Base-by-base conservation (phyloP, 306 rosid species). In the Hippophae rhamnoides region DNA sequence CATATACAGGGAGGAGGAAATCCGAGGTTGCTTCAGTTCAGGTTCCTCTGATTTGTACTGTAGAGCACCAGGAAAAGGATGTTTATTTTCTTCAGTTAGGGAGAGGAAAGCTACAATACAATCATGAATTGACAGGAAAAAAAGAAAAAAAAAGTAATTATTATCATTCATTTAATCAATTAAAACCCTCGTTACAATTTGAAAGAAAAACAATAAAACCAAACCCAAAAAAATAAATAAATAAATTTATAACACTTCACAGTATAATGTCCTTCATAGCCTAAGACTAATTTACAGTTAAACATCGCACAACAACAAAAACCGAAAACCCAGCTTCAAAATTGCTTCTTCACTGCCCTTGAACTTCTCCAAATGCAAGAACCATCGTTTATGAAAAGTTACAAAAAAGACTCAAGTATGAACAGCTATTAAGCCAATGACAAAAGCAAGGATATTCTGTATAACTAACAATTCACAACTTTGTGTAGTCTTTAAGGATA, bases 151-250 rank as follows among this genome's bases (percentile, higher is more conserved):
- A 69, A 67, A 18, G 57, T 61, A 57, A 50, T 57, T 68, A 68
- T 64, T 77, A 72, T 61, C 66, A 74, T 66, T 72, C 54, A 82
- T 67, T 67, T 76, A 79, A 70, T 72, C 63, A 57, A 47, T 70
- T 27, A 12, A 65, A 65, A 43, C 13, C 70, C 54, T 70, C 56
- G 57, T 66, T 82, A 78, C 87, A 86, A 51, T 69, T 74, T 52
- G 44, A 56, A 72, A 27, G 62, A 55, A 44, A 18, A 50, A 46
- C 54, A 75, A 26, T 43, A 5, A 23, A 47, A 40, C 49, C 23
- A 49, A 42, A 57, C 10, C 5, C 46, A 43, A 23, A 41, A 43
- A 11, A 26, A 6, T 2, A 54, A 64, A 46, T 46, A 56, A 61
- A 12, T 60, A 75, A 67, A 69, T 55, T 43, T 71, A 86, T 71